Base-by-base conservation (phyloP, 2,329 filamentous ascomycete species). In the Cladosporium sp. region DNA sequence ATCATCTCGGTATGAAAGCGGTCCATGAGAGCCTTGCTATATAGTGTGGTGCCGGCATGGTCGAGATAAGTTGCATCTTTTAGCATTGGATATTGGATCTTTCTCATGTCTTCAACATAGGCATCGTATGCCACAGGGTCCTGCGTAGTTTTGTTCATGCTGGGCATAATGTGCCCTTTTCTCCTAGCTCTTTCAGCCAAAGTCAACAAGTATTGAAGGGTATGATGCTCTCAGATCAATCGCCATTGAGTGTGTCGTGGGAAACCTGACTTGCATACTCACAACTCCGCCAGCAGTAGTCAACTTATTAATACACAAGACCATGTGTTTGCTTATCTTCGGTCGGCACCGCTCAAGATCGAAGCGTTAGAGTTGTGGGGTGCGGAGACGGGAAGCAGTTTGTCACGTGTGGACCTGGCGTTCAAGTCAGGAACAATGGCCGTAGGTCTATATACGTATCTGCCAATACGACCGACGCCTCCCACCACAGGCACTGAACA, bases 41-140 rank as follows among this genome's bases (percentile, higher is more conserved):
- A 68, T 3, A 70, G 78, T 0, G 92, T 93, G n/a, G 90, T 90
- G n/a, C 91, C 93, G 0, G 91, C 91, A 87, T 97, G 92, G 66
- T 97, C 93, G 57, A 97, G 86, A 71, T 97, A 97, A 47, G 70
- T 63, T 7, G 64, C 58, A 34, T 62, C 58, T 20, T 64, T 57
- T 6, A 69, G 62, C 69, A 71, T 70, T 0, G 79, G 79, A 68
- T 80, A 82, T 62, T 82, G 76, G 19, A 64, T 64, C 24, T 70
- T 67, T 48, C 79, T 73, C 61, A 82, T 78, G 4, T 67, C 61
- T 55, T 79, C 76, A 56, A 82, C 73, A 56, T 78, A 73, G n/a
- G 69, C 68, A 59, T 77, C 70, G 61, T 71, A 70, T 20, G 56
- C 63, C 8, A 22, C 34, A 4, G 39, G 24, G 6, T 48, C 39